phyloP scores from a whole-genome alignment of 164 flowering plant genomes.

The Magnolia sinica region DNA sequence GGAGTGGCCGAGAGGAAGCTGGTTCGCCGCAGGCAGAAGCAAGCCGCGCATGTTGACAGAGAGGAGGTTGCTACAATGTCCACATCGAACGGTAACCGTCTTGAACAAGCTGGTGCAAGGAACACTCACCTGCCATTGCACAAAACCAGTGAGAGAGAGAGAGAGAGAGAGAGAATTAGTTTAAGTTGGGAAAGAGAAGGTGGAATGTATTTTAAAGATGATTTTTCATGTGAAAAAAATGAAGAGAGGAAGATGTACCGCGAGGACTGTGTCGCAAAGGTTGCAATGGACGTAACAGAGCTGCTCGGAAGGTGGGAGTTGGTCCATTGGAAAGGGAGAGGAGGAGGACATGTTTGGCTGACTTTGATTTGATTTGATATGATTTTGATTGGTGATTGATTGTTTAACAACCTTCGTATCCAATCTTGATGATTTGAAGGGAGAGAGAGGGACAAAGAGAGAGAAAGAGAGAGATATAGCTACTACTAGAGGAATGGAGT shows the following conservation, averaged over 20 bases:
- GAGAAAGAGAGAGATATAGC: slow-evolving; percentile 11
- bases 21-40: slow-evolving; percentile 62
- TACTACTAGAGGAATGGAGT: neutral
- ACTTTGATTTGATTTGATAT: slow-evolving; percentile 30
- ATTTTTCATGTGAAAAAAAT: no score
- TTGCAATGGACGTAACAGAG: slow-evolving; percentile 95
- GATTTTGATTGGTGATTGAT: slow-evolving; percentile 24
- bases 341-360: slow-evolving; percentile 57
- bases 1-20: slow-evolving; percentile 53
- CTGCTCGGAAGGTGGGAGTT: slow-evolving; percentile 79
- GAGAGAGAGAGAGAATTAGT: neutral
- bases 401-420: slow-evolving; percentile 16
- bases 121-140: slow-evolving; percentile 70
- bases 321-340: slow-evolving; percentile 69
- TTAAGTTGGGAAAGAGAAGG: neutral
- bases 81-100: slow-evolving; percentile 94
- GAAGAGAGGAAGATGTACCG: slow-evolving; percentile 38
- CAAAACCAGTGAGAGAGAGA: neutral
- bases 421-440: slow-evolving; percentile 16
- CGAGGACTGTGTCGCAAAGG: slow-evolving; percentile 87
- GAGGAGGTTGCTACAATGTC: slow-evolving; percentile 89
- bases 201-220: no score
- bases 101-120: slow-evolving; percentile 85
- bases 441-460: slow-evolving; percentile 14
- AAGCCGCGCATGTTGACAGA: slow-evolving; percentile 84